Conservation (phyloP, 306 rosid genomes). For the Bauhinia variegata region DNA sequence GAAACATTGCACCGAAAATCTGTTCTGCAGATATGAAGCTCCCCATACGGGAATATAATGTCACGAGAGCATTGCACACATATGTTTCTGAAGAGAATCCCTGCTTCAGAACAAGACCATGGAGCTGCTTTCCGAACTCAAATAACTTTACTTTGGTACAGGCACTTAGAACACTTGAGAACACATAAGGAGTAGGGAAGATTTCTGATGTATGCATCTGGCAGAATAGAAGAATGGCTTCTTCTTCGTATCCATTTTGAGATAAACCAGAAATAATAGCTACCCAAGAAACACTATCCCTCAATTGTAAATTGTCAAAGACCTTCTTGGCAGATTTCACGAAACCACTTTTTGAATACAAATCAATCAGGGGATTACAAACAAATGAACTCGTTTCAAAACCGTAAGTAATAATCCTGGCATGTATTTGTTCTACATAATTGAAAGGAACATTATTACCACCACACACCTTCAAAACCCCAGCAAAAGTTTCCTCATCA, state of each 20-base stretch:
- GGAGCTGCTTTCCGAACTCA: constrained; percentile 71
- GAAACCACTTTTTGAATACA: constrained; percentile 61
- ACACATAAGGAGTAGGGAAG: constrained; percentile 71
- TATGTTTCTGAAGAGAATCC: constrained; percentile 76
- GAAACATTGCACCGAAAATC: constrained; percentile 60
- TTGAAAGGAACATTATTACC: constrained; percentile 47
- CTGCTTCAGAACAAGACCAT: constrained; percentile 68
- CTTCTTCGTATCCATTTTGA: constrained; percentile 64
- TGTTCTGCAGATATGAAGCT: constrained; percentile 61
- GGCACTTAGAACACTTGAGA: constrained; percentile 83
- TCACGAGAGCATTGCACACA: constrained; percentile 86
- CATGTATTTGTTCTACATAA: constrained; percentile 70
- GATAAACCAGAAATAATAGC: constrained; percentile 89
- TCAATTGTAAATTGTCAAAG: constrained; percentile 48
- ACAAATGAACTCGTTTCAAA: constrained; percentile 51
- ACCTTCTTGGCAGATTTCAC: constrained; percentile 67
- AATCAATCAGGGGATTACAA: constrained; percentile 73
- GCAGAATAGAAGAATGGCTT: constrained; percentile 67
- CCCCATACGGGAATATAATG: constrained; percentile 68
- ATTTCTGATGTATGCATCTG: constrained; percentile 67
- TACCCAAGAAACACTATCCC: constrained; percentile 85
- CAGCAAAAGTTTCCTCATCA: constrained; percentile 57
- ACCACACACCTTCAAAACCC: constrained; percentile 69
- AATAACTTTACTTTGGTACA: constrained; percentile 61
- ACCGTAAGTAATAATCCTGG: constrained; percentile 61